Percentiles rank a stretch among this genome's conserved stretches.
Evolutionary conservation across 1,139 yeast genomes (phyloP).

Genomic region (Nakaseomyces kungkrabaensis): DNA sequence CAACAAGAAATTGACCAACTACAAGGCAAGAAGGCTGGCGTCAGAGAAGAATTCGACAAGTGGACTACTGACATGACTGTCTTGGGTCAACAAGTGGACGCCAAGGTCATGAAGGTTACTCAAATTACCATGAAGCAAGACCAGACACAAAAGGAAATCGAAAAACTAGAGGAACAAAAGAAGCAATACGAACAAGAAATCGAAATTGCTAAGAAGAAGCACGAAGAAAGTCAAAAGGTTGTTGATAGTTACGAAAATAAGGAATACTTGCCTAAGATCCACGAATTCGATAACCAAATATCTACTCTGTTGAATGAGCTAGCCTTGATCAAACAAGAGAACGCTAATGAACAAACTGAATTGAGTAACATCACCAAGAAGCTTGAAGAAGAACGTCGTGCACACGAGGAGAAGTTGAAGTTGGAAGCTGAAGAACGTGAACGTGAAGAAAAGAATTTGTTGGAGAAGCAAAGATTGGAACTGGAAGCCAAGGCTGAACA

Average conservation of each 20-base stretch:
- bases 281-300: conserved; percentile 19
- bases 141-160: conserved; percentile 18
- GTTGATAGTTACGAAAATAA: conserved; percentile 16
- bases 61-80: conserved; percentile 18
- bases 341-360: conserved; percentile 21
- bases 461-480: conserved; percentile 21
- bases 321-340: conserved; percentile 23
- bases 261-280: conserved; percentile 18
- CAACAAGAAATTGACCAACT: conserved; percentile 20
- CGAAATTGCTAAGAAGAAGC: conserved; percentile 11
- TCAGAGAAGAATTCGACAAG: conserved; percentile 15
- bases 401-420: conserved; percentile 21
- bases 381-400: conserved; percentile 21
- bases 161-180: conserved; percentile 14
- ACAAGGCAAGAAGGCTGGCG: conserved; percentile 13
- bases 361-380: conserved; percentile 22
- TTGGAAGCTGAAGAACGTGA: conserved; percentile 22
- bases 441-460: conserved; percentile 17
- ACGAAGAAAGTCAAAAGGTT: conserved; percentile 13
- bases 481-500: conserved; percentile 15
- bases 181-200: conserved; percentile 16
- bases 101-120: conserved; percentile 19
- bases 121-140: conserved; percentile 17
- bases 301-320: conserved; percentile 14
- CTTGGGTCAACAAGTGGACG: conserved; percentile 23